Base-by-base conservation (phyloP, 768 basidiomycete genomes). In the Trametopsis cervina region DNA sequence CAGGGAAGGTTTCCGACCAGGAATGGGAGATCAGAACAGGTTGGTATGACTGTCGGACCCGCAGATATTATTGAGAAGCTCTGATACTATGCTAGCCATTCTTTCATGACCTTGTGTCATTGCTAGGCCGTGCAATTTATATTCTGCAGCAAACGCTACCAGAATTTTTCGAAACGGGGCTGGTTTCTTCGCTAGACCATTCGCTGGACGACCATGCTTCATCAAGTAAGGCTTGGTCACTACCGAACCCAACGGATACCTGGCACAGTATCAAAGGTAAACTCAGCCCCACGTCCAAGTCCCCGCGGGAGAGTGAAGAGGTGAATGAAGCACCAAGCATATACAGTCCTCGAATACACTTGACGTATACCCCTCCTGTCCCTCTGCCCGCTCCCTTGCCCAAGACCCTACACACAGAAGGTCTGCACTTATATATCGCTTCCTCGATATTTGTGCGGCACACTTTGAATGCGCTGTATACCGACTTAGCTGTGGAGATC, bases 1-100 rank as follows among this genome's bases (percentile, higher is more conserved):
- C n/a, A n/a, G n/a, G n/a, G n/a, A n/a, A 70, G 52, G 57, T 88
- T 6, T 76, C 83, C 1, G 87, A 89, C 61, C 69, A 72, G 5
- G 87, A 89, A 56, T 89, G 86, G 86, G 78, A 86, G 58, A 72
- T 88, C 42, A 79, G 84, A 21, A 85, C 84, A 57, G 85, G 87
- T 83, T 49, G 29, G 65, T 56, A 35, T 25, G 21, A 10, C 27
- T 33, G 33, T 44, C 33, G 10, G 22, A 27, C 5, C 17, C n/a
- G n/a, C n/a, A 13, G 38, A 4, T 7, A 40, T 12, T 36, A n/a
- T 24, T 57, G 9, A 44, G 40, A 60, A 52, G 49, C 44, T 57
- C 65, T 63, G 63, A 67, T 65, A 52, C 63, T 60, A 62, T 57
- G 36, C 25, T 24, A 17, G 21, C 26, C 47, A 36, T 45, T 46